Base-by-base conservation (phyloP, 805 yeast genomes). In the Candida palmyrensis region DNA sequence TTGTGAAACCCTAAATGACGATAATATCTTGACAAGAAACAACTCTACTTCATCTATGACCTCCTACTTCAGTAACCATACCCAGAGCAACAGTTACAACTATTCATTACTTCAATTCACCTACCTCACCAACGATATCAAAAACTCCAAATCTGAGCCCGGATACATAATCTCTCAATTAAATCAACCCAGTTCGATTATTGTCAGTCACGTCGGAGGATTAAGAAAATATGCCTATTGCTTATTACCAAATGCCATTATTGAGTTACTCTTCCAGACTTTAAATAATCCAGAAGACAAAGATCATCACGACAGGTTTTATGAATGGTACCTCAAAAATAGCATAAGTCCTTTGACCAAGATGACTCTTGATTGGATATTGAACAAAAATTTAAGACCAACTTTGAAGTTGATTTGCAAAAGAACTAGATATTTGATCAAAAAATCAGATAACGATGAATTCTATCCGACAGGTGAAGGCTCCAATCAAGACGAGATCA, bases 171-270 rank as follows among this genome's bases (percentile, higher is more conserved):
- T 65, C 4, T 45, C 63, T 5, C 57, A 56, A 25, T 45, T 45
- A 13, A 46, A 44, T 30, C 47, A 48, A 25, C 32, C 48, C 1
- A 32, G 38, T 14, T 64, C 71, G 1, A 39, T 59, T 4, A 42
- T 66, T 2, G 49, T 66, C 8, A 57, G 62, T 8, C 50, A 51
- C 31, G 55, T 63, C 7, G 71, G 71, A 2, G 72, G 71, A 2
- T 49, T 66, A 14, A 49, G 72, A 21, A 62, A 59, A 35, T 59
- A 53, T 39, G 43, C 66, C 6, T 62, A 64, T 41, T 65, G 70
- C 35, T 44, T 49, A 15, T 45, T 66, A 11, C 61, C 69, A n/a
- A 63, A 59, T 38, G 36, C 46, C 2, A 37, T 52, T 9, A 43
- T 48, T 5, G 45, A 51, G 24, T 25, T 39, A 10, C 42, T 66